Conservation (phyloP, 2,329 filamentous ascomycete species). For the Aspergillus pseudotamarii region DNA sequence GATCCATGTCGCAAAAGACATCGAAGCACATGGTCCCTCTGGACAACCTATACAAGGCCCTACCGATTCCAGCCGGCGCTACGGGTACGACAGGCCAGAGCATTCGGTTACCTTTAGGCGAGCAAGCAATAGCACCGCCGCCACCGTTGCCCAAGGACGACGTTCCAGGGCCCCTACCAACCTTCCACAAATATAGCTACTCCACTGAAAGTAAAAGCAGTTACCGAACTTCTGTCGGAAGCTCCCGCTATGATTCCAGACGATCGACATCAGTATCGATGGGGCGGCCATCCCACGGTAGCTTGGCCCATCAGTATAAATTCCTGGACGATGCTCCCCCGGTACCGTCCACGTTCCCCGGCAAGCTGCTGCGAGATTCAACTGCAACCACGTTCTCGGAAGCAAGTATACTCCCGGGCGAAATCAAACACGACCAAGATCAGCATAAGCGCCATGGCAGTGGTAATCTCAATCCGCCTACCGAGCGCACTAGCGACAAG, state of each 20-base stretch:
- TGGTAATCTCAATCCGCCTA: conserved; percentile 30
- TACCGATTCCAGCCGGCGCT: conserved; percentile 19
- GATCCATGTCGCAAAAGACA: conserved; percentile 28
- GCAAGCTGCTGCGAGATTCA: conserved; percentile 18
- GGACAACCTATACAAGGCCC: conserved; percentile 23
- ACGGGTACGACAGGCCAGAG: conserved; percentile 9
- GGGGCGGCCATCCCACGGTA: conserved; percentile 36
- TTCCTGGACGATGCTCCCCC: conserved; percentile 38
- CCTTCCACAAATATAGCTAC: conserved; percentile 25
- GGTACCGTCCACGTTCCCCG: conserved; percentile 31
- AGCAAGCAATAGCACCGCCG: conserved; percentile 20
- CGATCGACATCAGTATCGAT: conserved; percentile 35
- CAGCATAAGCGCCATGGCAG: conserved; percentile 31
- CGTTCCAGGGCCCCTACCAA: conserved; percentile 7
- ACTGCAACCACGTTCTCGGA: conserved; percentile 21
- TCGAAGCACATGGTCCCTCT: conserved; percentile 26
- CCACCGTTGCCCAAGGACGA: conserved; percentile 14
- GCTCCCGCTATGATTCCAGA: conserved; percentile 39
- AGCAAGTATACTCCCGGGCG: conserved; percentile 27
- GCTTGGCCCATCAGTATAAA: conserved; percentile 31
- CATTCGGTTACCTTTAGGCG: conserved; percentile 13
- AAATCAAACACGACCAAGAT: conserved; percentile 23
- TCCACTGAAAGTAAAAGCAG: conserved; percentile 42
- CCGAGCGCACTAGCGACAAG: conserved; percentile 5
- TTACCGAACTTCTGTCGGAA: conserved; percentile 45